Evolutionary conservation across 1,284 basidiomycete genomes (phyloP).

Genomic region (Anthracocystis walkeri): DNA sequence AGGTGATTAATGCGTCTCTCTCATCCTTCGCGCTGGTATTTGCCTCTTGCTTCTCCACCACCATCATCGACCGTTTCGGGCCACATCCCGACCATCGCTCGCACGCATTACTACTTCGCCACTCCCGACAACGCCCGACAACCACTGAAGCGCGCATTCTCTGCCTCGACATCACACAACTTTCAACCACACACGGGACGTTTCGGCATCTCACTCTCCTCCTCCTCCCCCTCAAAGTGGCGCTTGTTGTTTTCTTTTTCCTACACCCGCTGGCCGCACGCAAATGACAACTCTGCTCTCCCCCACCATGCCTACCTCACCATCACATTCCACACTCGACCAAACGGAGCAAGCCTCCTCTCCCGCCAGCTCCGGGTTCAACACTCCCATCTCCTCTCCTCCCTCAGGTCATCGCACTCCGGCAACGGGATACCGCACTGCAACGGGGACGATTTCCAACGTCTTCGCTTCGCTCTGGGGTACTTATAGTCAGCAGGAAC

Average conservation of each 20-base stretch:
- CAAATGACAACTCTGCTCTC: slow-evolving; percentile 27
- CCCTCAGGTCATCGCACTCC: slow-evolving; percentile 36
- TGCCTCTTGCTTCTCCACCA: not conserved
- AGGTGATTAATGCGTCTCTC: not conserved
- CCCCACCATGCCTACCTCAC: slow-evolving; percentile 26
- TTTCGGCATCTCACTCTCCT: too few species aligned
- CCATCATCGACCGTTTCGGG: not conserved
- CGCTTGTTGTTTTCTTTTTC: not conserved
- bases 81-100: not conserved
- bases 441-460: slow-evolving; percentile 38
- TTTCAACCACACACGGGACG: not conserved
- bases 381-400: slow-evolving; percentile 28
- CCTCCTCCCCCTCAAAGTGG: too few species aligned
- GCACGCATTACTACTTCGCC: not conserved
- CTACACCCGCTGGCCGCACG: not conserved
- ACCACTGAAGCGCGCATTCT: not conserved
- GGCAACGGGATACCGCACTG: slow-evolving; percentile 39
- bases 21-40: not conserved
- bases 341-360: slow-evolving; percentile 20
- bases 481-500: slow-evolving; percentile 29
- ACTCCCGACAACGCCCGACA: not conserved
- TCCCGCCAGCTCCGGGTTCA: slow-evolving; percentile 22
- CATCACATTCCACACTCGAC: slow-evolving; percentile 17
- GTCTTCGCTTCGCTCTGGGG: slow-evolving; percentile 52
- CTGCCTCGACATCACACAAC: not conserved